Conservation (phyloP, 2,329 filamentous ascomycete genomes). For the Colletotrichum siamense region DNA sequence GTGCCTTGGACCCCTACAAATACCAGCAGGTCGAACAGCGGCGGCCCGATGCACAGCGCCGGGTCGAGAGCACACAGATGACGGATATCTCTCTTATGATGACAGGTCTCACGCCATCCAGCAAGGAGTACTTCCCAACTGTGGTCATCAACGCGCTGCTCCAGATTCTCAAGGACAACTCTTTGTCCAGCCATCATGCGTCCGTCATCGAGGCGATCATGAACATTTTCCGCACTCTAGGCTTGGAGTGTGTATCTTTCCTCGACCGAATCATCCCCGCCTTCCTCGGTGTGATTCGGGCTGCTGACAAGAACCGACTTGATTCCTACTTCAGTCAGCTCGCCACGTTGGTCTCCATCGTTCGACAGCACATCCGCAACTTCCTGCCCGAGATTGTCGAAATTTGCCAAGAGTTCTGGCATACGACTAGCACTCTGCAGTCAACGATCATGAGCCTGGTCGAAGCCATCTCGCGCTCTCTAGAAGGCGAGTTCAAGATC, state of each 20-base stretch:
- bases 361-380: constrained; percentile 93
- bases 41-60: constrained; percentile 79
- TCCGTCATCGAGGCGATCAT: constrained; percentile 97
- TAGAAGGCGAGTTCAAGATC: constrained; percentile 98
- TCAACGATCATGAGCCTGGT: constrained; percentile 90
- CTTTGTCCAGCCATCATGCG: constrained; percentile 88
- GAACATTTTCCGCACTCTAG: constrained; percentile 97
- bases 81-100: constrained; percentile 98
- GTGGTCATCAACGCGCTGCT: constrained; percentile 97
- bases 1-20: constrained; percentile 94
- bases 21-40: constrained; percentile 94
- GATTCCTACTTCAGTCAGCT: constrained; percentile 99
- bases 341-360: constrained; percentile 90
- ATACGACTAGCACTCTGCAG: constrained; percentile 79
- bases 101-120: constrained; percentile 94
- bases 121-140: constrained; percentile 97
- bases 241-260: constrained; percentile 94
- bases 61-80: constrained; percentile 67
- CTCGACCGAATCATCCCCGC: constrained; percentile 93
- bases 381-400: constrained; percentile 87
- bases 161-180: constrained; percentile 89
- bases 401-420: constrained; percentile 90
- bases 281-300: constrained; percentile 87
- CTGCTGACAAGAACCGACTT: constrained; percentile 76
- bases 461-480: constrained; percentile 89